These are phyloP conservation scores for Orbilia brochopaga DNA, from an alignment of 2,329 filamentous ascomycete species.

Conservation along the genomic window DNA sequence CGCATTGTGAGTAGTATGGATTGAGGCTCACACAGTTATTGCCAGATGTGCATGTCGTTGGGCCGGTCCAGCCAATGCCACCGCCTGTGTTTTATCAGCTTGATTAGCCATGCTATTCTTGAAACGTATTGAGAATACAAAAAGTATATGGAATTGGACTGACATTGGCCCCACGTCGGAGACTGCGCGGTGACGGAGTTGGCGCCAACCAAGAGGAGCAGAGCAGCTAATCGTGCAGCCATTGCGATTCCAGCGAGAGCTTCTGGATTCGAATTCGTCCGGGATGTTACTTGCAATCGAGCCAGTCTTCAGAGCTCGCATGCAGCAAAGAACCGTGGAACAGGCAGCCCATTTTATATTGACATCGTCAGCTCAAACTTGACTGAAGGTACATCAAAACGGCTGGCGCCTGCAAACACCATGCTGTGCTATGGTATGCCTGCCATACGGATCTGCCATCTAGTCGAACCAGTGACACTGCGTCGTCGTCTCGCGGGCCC, in stretches of 20 bases:
- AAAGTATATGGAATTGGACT: conserved; percentile 1
- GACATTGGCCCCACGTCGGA: conserved; percentile 41
- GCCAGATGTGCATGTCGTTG: conserved; percentile 55
- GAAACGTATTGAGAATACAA: background rate
- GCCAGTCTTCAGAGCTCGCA: background rate
- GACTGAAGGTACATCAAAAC: too few species aligned
- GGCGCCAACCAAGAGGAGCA: conserved; percentile 22
- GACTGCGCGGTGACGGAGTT: conserved; percentile 31
- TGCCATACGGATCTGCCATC: background rate
- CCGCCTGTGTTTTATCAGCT: conserved; percentile 52
- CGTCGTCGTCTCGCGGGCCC: background rate
- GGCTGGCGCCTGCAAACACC: too few species aligned
- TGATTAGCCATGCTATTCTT: background rate
- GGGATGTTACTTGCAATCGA: background rate
- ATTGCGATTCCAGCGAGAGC: conserved; percentile 9
- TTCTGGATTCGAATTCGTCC: background rate
- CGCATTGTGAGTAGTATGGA: conserved; percentile 38
- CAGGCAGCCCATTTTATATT: background rate
- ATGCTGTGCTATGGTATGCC: too few species aligned
- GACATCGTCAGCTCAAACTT: background rate
- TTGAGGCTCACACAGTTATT: conserved; percentile 53
- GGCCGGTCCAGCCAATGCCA: conserved; percentile 55
- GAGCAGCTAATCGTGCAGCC: conserved; percentile 14
- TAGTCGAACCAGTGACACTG: background rate
- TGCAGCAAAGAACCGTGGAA: background rate